Evolutionary conservation across 306 rosid species (phyloP), one percentile per base, ranked within the genome.

Genomic region (Mimosa bimucronata): DNA sequence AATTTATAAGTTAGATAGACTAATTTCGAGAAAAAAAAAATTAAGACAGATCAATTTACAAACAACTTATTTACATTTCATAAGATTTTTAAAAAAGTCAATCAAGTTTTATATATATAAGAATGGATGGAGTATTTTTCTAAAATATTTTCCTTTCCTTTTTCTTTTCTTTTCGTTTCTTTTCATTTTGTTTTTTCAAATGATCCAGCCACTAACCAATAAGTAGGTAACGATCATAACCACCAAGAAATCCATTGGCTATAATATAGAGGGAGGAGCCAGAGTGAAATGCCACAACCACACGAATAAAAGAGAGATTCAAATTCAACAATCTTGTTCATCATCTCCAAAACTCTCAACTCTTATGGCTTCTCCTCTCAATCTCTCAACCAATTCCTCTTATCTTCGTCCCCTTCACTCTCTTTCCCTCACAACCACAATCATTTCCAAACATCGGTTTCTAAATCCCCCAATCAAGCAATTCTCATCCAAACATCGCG

Each of bases 301-400:
- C 90, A 89, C 79, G 76, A 68, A 83, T 23, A 25, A n/a, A 38
- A 40, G 79, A 65, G 75, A 46, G 5, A 34, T 6, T 34, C 38
- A 34, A 34, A n/a, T 50, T 16, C 76, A 79, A 75, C 31, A 30
- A 25, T 70, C 74, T 42, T 3, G 37, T 44, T 70, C 55, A 21
- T 40, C 55, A 21, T 40, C 74, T 23, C 74, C 38, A 6, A 34
- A 41, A 12, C 21, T 23, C 74, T 42, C 55, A 12, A 25, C 37
- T 25, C 55, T 42, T 77, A 92, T 89, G 96, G 97, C 97, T n/a
- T 61, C 84, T 80, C 80, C 79, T 62, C 80, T 82, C 26, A 81
- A 25, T 77, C 78, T 73, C 81, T 67, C 81, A 23, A 52, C 83
- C 21, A 16, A 58, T 2, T 6, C 3, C 78, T 78, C 77, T 44